Evolutionary conservation across 2,329 filamentous ascomycete species (phyloP).

Genomic region (Colletotrichum orbiculare): DNA sequence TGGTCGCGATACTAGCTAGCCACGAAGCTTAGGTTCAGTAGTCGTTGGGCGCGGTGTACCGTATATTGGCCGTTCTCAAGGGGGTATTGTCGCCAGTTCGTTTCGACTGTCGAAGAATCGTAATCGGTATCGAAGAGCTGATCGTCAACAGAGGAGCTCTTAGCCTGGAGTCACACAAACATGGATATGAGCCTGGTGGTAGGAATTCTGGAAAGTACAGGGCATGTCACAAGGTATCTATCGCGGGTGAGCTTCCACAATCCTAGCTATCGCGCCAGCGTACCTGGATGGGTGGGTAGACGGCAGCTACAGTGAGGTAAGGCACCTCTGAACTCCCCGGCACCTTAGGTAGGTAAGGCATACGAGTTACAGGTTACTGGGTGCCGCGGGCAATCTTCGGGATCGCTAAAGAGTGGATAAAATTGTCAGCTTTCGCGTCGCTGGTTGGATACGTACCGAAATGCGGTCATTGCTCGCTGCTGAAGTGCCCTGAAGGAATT

Average conservation of each 20-base stretch:
- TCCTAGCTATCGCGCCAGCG: no score
- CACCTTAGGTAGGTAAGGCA: no score
- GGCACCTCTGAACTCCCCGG: no score
- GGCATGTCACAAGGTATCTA: no score
- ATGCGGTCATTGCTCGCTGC: slow-evolving; percentile 22
- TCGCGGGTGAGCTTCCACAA: no score
- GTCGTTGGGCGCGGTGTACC: neutral
- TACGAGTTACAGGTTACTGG: neutral
- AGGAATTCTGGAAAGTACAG: no score
- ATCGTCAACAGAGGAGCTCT: no score
- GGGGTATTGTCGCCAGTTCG: slow-evolving; percentile 14
- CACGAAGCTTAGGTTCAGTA: neutral
- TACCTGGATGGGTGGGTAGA: no score
- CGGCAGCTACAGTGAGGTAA: no score
- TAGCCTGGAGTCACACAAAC: no score
- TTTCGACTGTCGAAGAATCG: neutral
- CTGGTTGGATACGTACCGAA: slow-evolving; percentile 26
- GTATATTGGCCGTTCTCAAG: slow-evolving; percentile 20
- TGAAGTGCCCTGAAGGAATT: slow-evolving; percentile 18
- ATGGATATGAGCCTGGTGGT: no score
- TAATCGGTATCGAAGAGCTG: no score
- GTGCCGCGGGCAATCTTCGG: slow-evolving; percentile 6
- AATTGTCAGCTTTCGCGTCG: neutral
- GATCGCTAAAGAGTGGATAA: slow-evolving; percentile 24
- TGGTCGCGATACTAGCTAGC: neutral